Percentiles rank a stretch among this genome's conserved stretches.
Conservation (phyloP, 257 asterid species). For the Mentha longifolia region DNA sequence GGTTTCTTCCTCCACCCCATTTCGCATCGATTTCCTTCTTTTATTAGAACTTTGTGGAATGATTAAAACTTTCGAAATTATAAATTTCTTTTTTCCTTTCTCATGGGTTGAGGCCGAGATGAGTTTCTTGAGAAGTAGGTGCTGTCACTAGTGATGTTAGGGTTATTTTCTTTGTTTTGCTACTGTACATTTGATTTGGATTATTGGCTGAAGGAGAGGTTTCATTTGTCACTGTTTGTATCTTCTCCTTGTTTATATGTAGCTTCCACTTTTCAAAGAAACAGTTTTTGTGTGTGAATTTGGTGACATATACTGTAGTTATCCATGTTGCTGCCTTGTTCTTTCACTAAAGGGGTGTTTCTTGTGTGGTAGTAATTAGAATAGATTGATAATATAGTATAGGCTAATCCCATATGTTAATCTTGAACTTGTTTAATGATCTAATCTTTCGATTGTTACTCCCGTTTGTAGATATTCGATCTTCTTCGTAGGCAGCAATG, state of each 20-base stretch:
- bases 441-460: not conserved
- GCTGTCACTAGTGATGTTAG: not conserved
- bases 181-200: not conserved
- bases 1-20: constrained; percentile 45
- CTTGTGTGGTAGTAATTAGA: no score
- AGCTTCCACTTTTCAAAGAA: constrained; percentile 5
- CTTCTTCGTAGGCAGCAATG: constrained; percentile 87
- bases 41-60: not conserved
- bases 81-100: not conserved
- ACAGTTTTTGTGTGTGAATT: not conserved
- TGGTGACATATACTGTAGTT: constrained; percentile 6
- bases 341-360: not conserved
- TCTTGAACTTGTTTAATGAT: no score
- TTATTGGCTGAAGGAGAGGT: constrained; percentile 8
- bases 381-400: no score
- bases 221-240: not conserved
- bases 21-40: not conserved
- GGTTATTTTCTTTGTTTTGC: not conserved
- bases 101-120: not conserved
- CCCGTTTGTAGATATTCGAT: constrained; percentile 62
- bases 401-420: no score
- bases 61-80: not conserved
- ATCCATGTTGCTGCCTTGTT: constrained; percentile 23
- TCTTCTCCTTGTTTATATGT: not conserved
- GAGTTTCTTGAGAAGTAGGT: not conserved